phyloP scores from a whole-genome alignment of 2,329 filamentous ascomycete genomes.

The Curvularia verruculosa region DNA sequence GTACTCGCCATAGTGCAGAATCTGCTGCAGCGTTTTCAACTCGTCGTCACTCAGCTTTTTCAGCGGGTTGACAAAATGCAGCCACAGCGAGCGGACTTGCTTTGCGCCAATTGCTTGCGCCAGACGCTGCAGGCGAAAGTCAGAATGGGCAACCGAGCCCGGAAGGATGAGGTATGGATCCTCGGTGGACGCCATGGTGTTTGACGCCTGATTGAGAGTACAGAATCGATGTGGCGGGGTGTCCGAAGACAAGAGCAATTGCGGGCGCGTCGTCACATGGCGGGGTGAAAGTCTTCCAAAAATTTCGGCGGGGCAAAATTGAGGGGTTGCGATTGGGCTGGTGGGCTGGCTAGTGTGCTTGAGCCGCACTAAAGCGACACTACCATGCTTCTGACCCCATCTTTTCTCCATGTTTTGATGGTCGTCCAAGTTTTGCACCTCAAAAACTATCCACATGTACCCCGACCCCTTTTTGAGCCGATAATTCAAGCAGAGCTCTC shows the following conservation, averaged over 20 bases:
- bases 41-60: constrained; percentile 52
- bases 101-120: constrained; percentile 55
- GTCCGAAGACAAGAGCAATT: constrained; percentile 26
- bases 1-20: constrained; percentile 65
- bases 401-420: neutral
- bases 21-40: constrained; percentile 61
- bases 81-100: constrained; percentile 57
- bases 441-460: constrained; percentile 19
- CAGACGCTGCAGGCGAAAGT: constrained; percentile 56
- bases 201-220: constrained; percentile 19
- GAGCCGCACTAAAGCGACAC: neutral
- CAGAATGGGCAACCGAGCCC: constrained; percentile 62
- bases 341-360: neutral
- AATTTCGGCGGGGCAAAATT: constrained; percentile 22
- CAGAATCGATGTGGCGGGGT: constrained; percentile 16
- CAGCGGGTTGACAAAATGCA: constrained; percentile 57
- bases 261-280: constrained; percentile 16
- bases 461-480: constrained; percentile 19
- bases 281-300: constrained; percentile 17
- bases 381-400: neutral
- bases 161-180: constrained; percentile 54
- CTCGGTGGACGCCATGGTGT: constrained; percentile 41
- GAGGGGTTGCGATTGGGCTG: constrained; percentile 2
- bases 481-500: constrained; percentile 23
- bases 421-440: neutral